Base-by-base conservation (phyloP, 108 stramenopile species). In the Asterionellopsis glacialis region DNA sequence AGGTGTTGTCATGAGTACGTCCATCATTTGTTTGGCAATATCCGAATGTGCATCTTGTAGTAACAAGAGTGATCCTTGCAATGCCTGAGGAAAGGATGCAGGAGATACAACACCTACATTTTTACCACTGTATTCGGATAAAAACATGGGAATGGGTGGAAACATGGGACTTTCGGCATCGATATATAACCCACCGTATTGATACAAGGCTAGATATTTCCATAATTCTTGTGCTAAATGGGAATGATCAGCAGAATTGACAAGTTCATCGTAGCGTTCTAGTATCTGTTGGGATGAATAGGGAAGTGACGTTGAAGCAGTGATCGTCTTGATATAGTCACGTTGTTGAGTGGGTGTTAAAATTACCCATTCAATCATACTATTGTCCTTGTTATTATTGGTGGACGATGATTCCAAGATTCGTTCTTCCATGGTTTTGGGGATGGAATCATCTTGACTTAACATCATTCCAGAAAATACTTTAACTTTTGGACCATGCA, bases 151-250 rank as follows among this genome's bases (percentile, higher is more conserved):
- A 12, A 64, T 1, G 11, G 33, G 41, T 25, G 57, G 55, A 24
- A 90, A 56, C 6, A 73, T 57, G 14, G 77, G 70, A 27, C 69
- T 74, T 2, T 72, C 75, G 5, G 68, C 3, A 75, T 90, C 89
- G 15, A 90, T 33, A 48, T 81, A 85, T 4, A 80, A 16, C 6
- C 83, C 81, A 0, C 82, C 83, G 22, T 70, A 41, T 16, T 59
- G 16, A 6, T 48, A 27, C 44, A 92, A 52, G 1, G 76, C 81
- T 50, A 87, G 87, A 26, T 79, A 92, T 65, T 92, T 92, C 64
- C 76, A 78, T 1, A 92, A 52, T 73, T 92, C 90, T 38, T 58
- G 38, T 11, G 90, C 84, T 45, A 88, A 60, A 57, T 74, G 72
- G 0, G 53, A 11, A 33, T 53, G 52, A 15, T 53, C 9, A 15